phyloP scores from a whole-genome alignment of 257 asterid genomes.

The Nicotiana undulata region DNA sequence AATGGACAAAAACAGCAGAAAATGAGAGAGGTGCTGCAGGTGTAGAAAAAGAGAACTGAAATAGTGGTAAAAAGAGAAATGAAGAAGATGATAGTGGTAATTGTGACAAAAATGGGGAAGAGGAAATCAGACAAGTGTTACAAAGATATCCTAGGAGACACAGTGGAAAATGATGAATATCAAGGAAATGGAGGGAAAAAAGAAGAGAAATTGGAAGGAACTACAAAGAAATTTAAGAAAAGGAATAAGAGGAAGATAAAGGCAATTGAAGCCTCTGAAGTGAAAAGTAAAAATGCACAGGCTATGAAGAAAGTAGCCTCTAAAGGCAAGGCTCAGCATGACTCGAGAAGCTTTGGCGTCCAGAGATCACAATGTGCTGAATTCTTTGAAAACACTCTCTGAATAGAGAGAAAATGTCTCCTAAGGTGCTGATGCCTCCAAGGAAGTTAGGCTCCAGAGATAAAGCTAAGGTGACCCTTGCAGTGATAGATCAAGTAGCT shows the following conservation, averaged over 20 bases:
- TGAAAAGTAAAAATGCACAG: not conserved
- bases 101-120: not conserved
- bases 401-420: not conserved
- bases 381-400: not conserved
- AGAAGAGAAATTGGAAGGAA: not conserved
- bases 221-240: not conserved
- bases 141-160: not conserved
- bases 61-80: not conserved
- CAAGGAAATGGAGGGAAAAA: not conserved
- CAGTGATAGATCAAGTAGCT: not conserved
- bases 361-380: not conserved
- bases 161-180: not conserved
- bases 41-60: not conserved
- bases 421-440: not conserved
- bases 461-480: not conserved
- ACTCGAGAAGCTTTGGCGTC: not conserved
- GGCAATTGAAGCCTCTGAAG: not conserved
- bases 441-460: not conserved
- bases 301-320: not conserved
- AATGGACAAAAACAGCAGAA: not conserved
- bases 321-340: not conserved
- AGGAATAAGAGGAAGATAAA: not conserved
- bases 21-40: not conserved
- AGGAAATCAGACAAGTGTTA: not conserved
- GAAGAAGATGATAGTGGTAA: not conserved